phyloP scores from a whole-genome alignment of 495 filamentous ascomycete species.

The Xanthoparmelia taractica region DNA sequence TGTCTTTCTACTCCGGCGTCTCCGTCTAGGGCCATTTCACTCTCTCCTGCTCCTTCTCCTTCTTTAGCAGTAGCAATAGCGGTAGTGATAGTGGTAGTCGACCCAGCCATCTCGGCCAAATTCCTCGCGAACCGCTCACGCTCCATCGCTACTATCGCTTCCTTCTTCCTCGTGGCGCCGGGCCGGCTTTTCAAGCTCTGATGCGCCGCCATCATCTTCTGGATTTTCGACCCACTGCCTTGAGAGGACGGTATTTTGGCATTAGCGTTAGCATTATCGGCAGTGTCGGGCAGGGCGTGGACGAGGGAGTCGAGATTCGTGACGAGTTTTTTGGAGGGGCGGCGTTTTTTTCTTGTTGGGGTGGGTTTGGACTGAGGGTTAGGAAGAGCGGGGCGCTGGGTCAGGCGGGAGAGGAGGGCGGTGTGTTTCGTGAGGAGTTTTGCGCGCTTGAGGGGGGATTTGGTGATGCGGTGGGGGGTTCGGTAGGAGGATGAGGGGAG shows the following conservation, averaged over 20 bases:
- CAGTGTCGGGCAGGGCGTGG: conserved; percentile 59
- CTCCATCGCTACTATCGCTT: conserved; percentile 68
- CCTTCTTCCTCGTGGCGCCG: conserved; percentile 76
- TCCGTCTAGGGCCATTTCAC: too few species aligned
- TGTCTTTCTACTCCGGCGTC: too few species aligned
- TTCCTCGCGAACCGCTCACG: conserved; percentile 75
- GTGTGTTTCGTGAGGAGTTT: conserved; percentile 71
- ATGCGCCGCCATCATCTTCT: conserved; percentile 47
- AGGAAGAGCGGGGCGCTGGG: conserved; percentile 55
- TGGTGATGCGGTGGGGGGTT: conserved; percentile 3
- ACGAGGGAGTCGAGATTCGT: conserved; percentile 70
- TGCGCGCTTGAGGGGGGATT: conserved; percentile 20
- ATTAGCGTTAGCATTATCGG: conserved; percentile 30
- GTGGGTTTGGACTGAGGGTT: conserved; percentile 5
- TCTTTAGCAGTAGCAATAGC: too few species aligned
- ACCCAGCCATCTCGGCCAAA: conserved; percentile 50
- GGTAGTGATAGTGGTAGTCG: too few species aligned
- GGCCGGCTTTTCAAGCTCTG: conserved; percentile 64
- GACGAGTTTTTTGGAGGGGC: conserved; percentile 66
- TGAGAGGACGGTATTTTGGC: conserved; percentile 30
- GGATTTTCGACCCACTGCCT: conserved; percentile 6
- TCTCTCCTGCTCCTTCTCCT: too few species aligned
- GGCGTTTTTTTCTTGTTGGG: conserved; percentile 36
- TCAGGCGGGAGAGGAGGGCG: conserved; percentile 63
- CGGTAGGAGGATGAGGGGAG: not conserved